A percentile compares a stretch with the other conserved stretches of the same genome.
phyloP scores from a whole-genome alignment of 2,329 filamentous ascomycete species.

The Fusarium buharicum region DNA sequence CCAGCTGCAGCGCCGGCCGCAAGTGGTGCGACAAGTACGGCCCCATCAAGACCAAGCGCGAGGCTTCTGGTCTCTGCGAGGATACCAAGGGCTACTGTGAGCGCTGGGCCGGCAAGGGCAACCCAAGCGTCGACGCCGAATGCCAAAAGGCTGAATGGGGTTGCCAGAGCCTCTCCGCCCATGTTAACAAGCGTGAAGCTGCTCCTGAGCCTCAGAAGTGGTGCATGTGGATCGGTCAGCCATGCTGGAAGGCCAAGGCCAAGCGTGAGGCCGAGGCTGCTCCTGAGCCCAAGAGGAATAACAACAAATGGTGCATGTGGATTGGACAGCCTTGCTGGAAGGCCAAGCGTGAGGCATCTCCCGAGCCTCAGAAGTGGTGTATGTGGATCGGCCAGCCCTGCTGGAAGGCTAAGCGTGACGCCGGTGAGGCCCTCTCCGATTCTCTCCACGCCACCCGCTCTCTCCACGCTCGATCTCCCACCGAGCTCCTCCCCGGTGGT shows the following conservation, averaged over 20 bases:
- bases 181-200: conserved; percentile 5
- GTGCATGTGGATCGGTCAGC: conserved; percentile 13
- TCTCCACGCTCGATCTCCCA: conserved; percentile 44
- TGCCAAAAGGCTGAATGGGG: neutral
- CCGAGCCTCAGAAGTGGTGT: conserved; percentile 49
- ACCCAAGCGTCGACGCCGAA: neutral
- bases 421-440: conserved; percentile 49
- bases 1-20: conserved; percentile 2
- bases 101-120: neutral
- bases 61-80: neutral
- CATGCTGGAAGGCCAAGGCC: conserved; percentile 14
- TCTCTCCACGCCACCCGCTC: conserved; percentile 43
- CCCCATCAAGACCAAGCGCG: neutral
- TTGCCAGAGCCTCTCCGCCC: neutral
- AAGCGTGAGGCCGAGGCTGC: conserved; percentile 24
- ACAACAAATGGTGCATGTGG: conserved; percentile 21
- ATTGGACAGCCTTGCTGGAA: conserved; percentile 30
- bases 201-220: conserved; percentile 11
- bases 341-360: conserved; percentile 31
- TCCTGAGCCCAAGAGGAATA: neutral
- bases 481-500: conserved; percentile 45
- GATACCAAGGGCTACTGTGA: neutral
- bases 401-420: conserved; percentile 55
- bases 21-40: neutral
- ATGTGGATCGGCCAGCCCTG: conserved; percentile 54